A percentile compares a stretch with the other conserved stretches of the same genome.
These are phyloP conservation scores for Amaranthus palmeri DNA, from an alignment of 148 eudicot species.

Conservation along the genomic window DNA sequence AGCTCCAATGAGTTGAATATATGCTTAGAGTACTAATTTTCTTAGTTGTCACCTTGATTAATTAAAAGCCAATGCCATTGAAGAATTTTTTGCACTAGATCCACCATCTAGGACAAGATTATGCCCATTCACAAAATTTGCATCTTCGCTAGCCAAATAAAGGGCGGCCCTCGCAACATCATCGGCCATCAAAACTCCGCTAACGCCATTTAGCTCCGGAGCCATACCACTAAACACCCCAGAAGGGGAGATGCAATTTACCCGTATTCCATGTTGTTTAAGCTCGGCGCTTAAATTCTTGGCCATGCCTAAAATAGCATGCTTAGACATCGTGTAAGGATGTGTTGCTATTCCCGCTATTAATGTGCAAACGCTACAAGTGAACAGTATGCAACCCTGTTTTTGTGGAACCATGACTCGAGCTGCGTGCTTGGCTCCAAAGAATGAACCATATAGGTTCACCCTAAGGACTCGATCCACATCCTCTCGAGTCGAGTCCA, in stretches of 20 bases:
- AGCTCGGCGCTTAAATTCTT: slow-evolving; percentile 44
- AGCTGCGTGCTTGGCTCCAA: slow-evolving; percentile 58
- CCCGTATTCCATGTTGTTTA: slow-evolving; percentile 43
- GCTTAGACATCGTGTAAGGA: slow-evolving; percentile 38
- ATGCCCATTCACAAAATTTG: slow-evolving; percentile 38
- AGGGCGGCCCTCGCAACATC: slow-evolving; percentile 47
- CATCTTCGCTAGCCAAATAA: slow-evolving; percentile 48
- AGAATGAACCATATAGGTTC: slow-evolving; percentile 42
- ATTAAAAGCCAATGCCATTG: slow-evolving; percentile 22
- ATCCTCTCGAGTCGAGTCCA: slow-evolving; percentile 21
- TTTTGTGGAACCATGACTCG: slow-evolving; percentile 39
- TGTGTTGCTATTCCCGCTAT: slow-evolving; percentile 34
- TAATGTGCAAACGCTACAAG: slow-evolving; percentile 32
- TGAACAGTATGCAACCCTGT: slow-evolving; percentile 48
- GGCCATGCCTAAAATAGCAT: slow-evolving; percentile 38
- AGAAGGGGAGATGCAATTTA: slow-evolving; percentile 51
- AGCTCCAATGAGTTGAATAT: too few species aligned
- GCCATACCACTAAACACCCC: slow-evolving; percentile 33
- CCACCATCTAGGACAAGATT: slow-evolving; percentile 64
- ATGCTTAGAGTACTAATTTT: too few species aligned
- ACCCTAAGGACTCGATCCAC: slow-evolving; percentile 34
- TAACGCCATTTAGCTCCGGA: slow-evolving; percentile 15
- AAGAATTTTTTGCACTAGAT: slow-evolving; percentile 33
- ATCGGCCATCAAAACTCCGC: slow-evolving; percentile 25
- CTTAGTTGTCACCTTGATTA: slow-evolving; percentile 1